Percentiles rank a stretch among this genome's conserved stretches.
phyloP scores from a whole-genome alignment of 1,284 basidiomycete species.

The Caloboletus firmus region DNA sequence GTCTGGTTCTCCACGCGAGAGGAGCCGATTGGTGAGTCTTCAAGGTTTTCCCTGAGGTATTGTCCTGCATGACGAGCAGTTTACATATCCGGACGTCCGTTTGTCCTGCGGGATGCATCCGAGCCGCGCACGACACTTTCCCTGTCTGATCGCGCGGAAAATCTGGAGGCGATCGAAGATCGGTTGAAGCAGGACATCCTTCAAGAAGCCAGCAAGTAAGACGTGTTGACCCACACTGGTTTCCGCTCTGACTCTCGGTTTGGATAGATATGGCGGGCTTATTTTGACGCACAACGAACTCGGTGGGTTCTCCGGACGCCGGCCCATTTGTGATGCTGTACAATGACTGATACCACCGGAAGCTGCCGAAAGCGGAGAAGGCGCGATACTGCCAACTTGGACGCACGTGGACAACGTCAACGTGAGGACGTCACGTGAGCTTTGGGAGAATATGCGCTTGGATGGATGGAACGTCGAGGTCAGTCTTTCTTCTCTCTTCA shows the following conservation, averaged over 20 bases:
- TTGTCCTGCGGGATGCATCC: slow-evolving; percentile 91
- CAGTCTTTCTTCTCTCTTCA: not conserved
- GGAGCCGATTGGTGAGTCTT: slow-evolving; percentile 69
- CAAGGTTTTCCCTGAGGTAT: not conserved
- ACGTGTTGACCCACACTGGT: not conserved
- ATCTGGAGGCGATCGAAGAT: slow-evolving; percentile 92
- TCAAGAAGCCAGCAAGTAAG: slow-evolving; percentile 78
- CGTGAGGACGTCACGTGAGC: slow-evolving; percentile 85
- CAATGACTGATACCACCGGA: not conserved
- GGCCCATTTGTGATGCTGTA: not conserved
- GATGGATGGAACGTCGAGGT: slow-evolving; percentile 92
- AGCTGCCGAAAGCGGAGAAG: slow-evolving; percentile 71
- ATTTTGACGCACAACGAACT: slow-evolving; percentile 93
- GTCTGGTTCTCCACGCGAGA: slow-evolving; percentile 86
- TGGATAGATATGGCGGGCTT: slow-evolving; percentile 78
- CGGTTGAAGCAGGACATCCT: slow-evolving; percentile 92
- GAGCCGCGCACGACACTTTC: slow-evolving; percentile 81
- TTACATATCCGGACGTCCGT: slow-evolving; percentile 92
- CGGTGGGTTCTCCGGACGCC: slow-evolving; percentile 41
- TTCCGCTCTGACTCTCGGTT: slow-evolving; percentile 5
- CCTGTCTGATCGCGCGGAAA: slow-evolving; percentile 90
- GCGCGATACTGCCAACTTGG: slow-evolving; percentile 92
- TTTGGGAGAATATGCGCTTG: slow-evolving; percentile 78
- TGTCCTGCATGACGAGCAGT: slow-evolving; percentile 37
- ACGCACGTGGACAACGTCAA: slow-evolving; percentile 84